Conservation (phyloP, 352 stramenopile genomes). For the Phytophthora multivora region DNA sequence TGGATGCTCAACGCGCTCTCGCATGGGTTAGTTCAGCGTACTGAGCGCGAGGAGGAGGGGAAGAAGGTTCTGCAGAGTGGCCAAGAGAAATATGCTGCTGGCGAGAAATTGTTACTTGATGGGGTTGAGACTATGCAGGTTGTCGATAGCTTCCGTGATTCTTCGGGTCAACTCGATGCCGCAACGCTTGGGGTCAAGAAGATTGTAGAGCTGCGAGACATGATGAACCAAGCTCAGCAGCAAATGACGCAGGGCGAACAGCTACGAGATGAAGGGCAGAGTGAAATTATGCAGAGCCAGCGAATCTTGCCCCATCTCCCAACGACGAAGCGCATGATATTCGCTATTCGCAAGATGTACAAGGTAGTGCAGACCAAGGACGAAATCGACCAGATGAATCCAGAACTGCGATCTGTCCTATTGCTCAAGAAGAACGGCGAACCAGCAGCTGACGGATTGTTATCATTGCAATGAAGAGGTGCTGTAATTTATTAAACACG, state of each 20-base stretch:
- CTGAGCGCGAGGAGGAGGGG: conserved; percentile 68
- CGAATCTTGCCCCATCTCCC: conserved; percentile 60
- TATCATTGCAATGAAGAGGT: conserved; percentile 4
- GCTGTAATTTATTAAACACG: not conserved
- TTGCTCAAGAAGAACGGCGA: conserved; percentile 32
- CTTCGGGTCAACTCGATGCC: conserved; percentile 54
- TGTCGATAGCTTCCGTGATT: conserved; percentile 54
- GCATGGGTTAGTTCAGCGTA: conserved; percentile 69
- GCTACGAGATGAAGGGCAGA: conserved; percentile 47
- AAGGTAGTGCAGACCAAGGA: conserved; percentile 72
- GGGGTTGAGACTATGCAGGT: conserved; percentile 40
- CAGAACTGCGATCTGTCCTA: conserved; percentile 48
- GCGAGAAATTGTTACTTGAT: conserved; percentile 57
- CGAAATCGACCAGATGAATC: conserved; percentile 70
- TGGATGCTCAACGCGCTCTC: conserved; percentile 74
- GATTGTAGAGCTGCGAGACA: conserved; percentile 54
- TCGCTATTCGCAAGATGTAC: conserved; percentile 58
- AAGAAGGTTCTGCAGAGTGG: conserved; percentile 63
- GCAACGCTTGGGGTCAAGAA: conserved; percentile 63
- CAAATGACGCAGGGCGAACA: conserved; percentile 39
- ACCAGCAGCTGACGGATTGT: conserved; percentile 2
- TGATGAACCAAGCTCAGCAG: conserved; percentile 51
- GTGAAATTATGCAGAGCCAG: conserved; percentile 44
- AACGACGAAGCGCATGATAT: conserved; percentile 62
- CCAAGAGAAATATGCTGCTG: conserved; percentile 54